These are phyloP conservation scores for Globisporangium radiosum DNA, from an alignment of 352 stramenopile genomes.

Conservation along the genomic window DNA sequence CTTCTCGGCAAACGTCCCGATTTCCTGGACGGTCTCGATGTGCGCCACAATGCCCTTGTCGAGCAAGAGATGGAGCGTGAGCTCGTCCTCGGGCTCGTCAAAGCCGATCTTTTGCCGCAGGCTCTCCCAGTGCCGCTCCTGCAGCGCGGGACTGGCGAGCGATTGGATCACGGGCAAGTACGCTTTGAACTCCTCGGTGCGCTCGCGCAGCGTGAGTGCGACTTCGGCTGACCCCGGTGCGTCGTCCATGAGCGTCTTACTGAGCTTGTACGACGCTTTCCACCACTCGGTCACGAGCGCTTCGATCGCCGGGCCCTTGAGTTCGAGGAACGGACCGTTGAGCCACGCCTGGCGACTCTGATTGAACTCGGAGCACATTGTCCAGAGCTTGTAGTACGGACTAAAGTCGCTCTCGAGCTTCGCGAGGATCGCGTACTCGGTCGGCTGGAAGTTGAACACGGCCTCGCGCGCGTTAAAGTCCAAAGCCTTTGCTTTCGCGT, in stretches of 20 bases:
- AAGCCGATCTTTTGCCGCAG: constrained; percentile 88
- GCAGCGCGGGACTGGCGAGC: constrained; percentile 87
- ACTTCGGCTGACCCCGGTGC: constrained; percentile 85
- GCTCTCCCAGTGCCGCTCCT: constrained; percentile 90
- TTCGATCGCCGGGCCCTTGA: constrained; percentile 88
- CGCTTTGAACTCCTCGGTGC: constrained; percentile 89
- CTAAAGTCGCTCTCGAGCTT: constrained; percentile 84
- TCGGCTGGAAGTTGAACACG: constrained; percentile 91
- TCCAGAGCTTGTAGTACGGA: constrained; percentile 94
- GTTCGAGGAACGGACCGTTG: constrained; percentile 87
- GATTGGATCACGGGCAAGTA: constrained; percentile 91
- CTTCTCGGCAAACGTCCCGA: constrained; percentile 91
- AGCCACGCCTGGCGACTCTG: constrained; percentile 89
- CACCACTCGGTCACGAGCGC: constrained; percentile 89
- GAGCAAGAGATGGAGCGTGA: constrained; percentile 75
- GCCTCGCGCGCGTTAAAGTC: constrained; percentile 92
- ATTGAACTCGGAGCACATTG: constrained; percentile 93
- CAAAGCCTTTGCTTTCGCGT: constrained; percentile 84
- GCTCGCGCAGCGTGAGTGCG: constrained; percentile 80
- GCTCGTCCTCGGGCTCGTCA: constrained; percentile 77
- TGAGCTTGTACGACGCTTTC: constrained; percentile 90
- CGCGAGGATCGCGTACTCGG: constrained; percentile 84
- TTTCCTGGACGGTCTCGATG: constrained; percentile 88
- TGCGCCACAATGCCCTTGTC: constrained; percentile 82
- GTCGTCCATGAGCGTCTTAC: constrained; percentile 85